A percentile compares a stretch with the other conserved stretches of the same genome.
phyloP scores from a whole-genome alignment of 768 basidiomycete genomes.

The Pulveroboletus sp. region DNA sequence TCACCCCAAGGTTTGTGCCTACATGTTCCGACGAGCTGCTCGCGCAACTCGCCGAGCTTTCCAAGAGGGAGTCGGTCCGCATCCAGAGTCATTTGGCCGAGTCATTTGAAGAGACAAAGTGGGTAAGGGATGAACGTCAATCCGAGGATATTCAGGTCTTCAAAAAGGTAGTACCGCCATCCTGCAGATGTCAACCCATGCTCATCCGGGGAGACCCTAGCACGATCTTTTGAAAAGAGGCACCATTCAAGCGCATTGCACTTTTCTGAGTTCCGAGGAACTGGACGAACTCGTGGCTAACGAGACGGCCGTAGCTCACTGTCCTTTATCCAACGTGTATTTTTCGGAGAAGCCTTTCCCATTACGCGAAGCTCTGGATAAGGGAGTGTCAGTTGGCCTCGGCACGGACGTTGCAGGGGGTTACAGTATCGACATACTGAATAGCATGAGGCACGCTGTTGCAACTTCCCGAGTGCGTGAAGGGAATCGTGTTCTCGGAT shows the following conservation, averaged over 20 bases:
- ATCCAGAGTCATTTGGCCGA: constrained; percentile 86
- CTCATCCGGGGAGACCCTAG: constrained; percentile 34
- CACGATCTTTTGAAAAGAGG: constrained; percentile 53
- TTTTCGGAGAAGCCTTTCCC: constrained; percentile 71
- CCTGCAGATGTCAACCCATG: neutral
- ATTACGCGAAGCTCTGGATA: constrained; percentile 63
- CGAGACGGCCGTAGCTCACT: constrained; percentile 73
- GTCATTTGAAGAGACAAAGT: constrained; percentile 68
- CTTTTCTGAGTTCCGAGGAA: constrained; percentile 56
- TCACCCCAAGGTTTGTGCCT: constrained; percentile 88
- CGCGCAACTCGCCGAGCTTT: constrained; percentile 53
- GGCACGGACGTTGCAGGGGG: constrained; percentile 88
- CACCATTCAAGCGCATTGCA: constrained; percentile 87
- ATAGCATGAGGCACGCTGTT: constrained; percentile 76
- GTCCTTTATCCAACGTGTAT: constrained; percentile 85
- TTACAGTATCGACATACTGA: constrained; percentile 75
- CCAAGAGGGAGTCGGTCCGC: constrained; percentile 40
- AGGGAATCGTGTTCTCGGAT: constrained; percentile 36
- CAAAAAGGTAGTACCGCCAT: constrained; percentile 43
- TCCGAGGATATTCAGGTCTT: constrained; percentile 74
- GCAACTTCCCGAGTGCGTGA: constrained; percentile 65
- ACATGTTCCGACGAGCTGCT: constrained; percentile 77
- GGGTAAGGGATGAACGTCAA: constrained; percentile 57
- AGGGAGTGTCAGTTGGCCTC: constrained; percentile 66
- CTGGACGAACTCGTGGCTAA: constrained; percentile 45